Evolutionary conservation across 1,284 basidiomycete species (phyloP), one percentile per base, ranked within the genome.

Genomic region (Porodaedalea pini): DNA sequence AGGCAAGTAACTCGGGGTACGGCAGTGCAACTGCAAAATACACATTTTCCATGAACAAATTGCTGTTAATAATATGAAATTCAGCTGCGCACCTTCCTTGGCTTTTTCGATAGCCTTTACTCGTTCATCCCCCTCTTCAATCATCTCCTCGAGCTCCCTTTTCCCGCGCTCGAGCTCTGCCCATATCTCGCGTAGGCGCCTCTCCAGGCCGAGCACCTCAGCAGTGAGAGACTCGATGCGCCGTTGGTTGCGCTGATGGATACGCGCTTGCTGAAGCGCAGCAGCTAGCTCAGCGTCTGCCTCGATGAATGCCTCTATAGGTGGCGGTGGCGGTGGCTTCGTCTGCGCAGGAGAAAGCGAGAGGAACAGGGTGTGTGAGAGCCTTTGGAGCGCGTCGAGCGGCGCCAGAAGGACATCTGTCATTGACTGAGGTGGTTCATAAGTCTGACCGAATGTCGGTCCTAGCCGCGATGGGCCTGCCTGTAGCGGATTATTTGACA

Each of bases 1-100:
- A 92, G 2, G 85, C 80, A 57, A 92, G 77, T 15, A 92, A 75
- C 66, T 90, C 88, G 2, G 87, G 86, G 66, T 90, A 90, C 3
- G 88, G 86, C 60, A 91, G 83, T 13, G 89, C 76, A 19, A 81
- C 88, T 91, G 56, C 27, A 61, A 31, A 57, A 11, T n/a, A 32
- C 37, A 44, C 37, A 41, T 15, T 23, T 21, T 41, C 11, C 37
- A 40, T 37, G 32, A 32, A 39, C 39, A 34, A 37, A 19, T 5
- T 27, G 62, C 15, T 57, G 54, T 51, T 34, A 37, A 8, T 53
- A 25, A 44, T 29, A 59, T 41, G 49, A 11, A 57, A 54, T 8
- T 32, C 29, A 50, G 4, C 5, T 48, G 65, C 75, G 59, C 50
- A 89, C 89, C 87, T 69, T 82, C 78, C 66, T 82, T 85, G 0